Conservation (phyloP, 1,284 basidiomycete genomes). For the Volvariella volvacea region DNA sequence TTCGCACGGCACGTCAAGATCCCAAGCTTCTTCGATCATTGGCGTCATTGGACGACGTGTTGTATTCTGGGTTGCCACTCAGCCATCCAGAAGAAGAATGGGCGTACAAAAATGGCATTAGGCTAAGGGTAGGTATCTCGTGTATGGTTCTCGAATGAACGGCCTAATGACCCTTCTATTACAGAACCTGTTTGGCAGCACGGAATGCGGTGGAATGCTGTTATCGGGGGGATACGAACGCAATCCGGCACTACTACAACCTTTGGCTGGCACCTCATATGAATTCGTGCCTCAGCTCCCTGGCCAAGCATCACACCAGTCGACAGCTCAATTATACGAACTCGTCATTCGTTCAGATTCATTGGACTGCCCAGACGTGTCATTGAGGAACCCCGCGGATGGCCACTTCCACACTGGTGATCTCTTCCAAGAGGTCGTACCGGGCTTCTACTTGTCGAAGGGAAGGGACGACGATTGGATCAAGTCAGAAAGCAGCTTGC, state of each 20-base stretch:
- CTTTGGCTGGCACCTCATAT: slow-evolving; percentile 51
- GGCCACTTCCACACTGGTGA: slow-evolving; percentile 72
- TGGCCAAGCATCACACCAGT: slow-evolving; percentile 35
- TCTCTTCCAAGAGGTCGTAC: slow-evolving; percentile 52
- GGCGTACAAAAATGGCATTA: slow-evolving; percentile 50
- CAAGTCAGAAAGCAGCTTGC: slow-evolving; percentile 65
- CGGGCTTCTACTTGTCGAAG: slow-evolving; percentile 52
- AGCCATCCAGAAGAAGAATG: slow-evolving; percentile 60
- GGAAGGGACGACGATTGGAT: slow-evolving; percentile 77
- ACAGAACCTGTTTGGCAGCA: slow-evolving; percentile 67
- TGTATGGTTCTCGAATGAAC: slow-evolving; percentile 11
- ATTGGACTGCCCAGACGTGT: slow-evolving; percentile 57
- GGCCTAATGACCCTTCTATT: slow-evolving; percentile 9
- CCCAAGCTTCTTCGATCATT: slow-evolving; percentile 55
- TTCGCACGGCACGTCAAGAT: slow-evolving; percentile 31
- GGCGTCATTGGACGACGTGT: slow-evolving; percentile 47
- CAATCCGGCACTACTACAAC: slow-evolving; percentile 39
- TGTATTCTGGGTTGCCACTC: slow-evolving; percentile 57
- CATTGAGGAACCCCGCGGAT: slow-evolving; percentile 43
- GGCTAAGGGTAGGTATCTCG: slow-evolving; percentile 38
- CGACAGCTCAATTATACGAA: slow-evolving; percentile 50
- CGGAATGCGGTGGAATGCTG: slow-evolving; percentile 64
- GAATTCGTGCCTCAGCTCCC: slow-evolving; percentile 47
- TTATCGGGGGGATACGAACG: slow-evolving; percentile 43
- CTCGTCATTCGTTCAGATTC: slow-evolving; percentile 59